phyloP scores from a whole-genome alignment of 2,329 filamentous ascomycete genomes.

The Acrocalymma vagum region DNA sequence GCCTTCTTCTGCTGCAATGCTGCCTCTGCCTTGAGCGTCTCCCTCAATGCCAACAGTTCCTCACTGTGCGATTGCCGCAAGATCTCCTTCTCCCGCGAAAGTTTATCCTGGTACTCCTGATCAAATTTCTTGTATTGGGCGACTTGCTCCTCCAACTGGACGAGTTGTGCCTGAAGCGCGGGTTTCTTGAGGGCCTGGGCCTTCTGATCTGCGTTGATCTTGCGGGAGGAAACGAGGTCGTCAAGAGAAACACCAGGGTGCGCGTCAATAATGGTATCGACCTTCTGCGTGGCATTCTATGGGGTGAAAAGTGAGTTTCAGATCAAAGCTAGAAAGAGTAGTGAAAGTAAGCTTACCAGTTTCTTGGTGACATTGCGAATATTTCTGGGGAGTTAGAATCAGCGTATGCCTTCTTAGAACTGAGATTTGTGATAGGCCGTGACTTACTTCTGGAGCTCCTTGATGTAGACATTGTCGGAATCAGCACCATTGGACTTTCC shows the following conservation, averaged over 20 bases:
- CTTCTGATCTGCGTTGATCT: conserved; percentile 84
- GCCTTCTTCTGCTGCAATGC: conserved; percentile 56
- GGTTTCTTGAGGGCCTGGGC: conserved; percentile 81
- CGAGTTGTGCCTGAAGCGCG: conserved; percentile 71
- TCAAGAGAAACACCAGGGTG: conserved; percentile 76
- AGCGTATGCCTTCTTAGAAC: conserved; percentile 19
- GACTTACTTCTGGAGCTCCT: conserved; percentile 89
- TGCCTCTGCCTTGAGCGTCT: conserved; percentile 64
- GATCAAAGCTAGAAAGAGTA: conserved; percentile 5
- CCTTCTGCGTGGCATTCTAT: conserved; percentile 75
- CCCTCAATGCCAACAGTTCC: conserved; percentile 64
- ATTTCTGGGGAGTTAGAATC: conserved; percentile 64
- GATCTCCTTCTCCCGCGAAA: conserved; percentile 65
- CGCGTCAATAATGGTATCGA: conserved; percentile 73
- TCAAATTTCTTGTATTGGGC: conserved; percentile 79
- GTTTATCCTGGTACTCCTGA: conserved; percentile 71
- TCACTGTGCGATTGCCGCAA: conserved; percentile 64
- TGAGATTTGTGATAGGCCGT: conserved; percentile 10
- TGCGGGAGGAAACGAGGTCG: conserved; percentile 73
- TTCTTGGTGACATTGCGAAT: conserved; percentile 96
- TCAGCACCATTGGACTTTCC: conserved; percentile 64
- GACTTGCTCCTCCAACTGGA: conserved; percentile 77
- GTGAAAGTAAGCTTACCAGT: conserved; percentile 69
- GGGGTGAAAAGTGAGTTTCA: conserved; percentile 27
- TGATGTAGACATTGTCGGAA: conserved; percentile 82